These are phyloP conservation scores for Camelina sativa DNA, from an alignment of 345 rosid genomes.

Conservation along the genomic window DNA sequence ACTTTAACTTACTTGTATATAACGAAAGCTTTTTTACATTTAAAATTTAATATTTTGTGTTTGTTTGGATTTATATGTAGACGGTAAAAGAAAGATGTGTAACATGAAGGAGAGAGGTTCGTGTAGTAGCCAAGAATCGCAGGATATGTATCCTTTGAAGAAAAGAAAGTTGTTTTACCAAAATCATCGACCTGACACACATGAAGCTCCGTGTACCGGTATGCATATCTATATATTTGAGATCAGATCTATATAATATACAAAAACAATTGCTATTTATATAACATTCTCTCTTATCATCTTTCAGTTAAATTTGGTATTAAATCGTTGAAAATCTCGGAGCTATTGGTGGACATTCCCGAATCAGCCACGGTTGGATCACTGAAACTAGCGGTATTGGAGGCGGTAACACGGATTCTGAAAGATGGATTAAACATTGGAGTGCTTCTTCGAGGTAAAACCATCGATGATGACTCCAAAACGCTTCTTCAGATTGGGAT, in stretches of 20 bases:
- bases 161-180: constrained; percentile 47
- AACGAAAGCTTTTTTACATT: too few relatives aligned
- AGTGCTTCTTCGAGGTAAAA: constrained; percentile 29
- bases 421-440: constrained; percentile 28
- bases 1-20: too few relatives aligned
- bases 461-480: constrained; percentile 38
- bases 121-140: constrained; percentile 43
- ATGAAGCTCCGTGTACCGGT: constrained; percentile 7
- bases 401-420: constrained; percentile 27
- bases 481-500: constrained; percentile 35
- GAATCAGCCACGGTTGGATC: constrained; percentile 35
- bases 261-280: neutral
- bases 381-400: constrained; percentile 22
- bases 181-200: constrained; percentile 3
- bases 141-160: constrained; percentile 47
- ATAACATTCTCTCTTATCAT: neutral
- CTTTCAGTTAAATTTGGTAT: constrained; percentile 27
- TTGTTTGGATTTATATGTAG: constrained; percentile 38
- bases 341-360: constrained; percentile 34
- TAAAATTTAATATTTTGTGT: too few relatives aligned
- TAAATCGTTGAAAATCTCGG: constrained; percentile 30
- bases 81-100: constrained; percentile 35
- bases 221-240: neutral
- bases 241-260: constrained; percentile 4
- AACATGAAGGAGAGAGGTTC: constrained; percentile 22